Conservation (phyloP, 768 basidiomycete species). For the Boletus huronensis region DNA sequence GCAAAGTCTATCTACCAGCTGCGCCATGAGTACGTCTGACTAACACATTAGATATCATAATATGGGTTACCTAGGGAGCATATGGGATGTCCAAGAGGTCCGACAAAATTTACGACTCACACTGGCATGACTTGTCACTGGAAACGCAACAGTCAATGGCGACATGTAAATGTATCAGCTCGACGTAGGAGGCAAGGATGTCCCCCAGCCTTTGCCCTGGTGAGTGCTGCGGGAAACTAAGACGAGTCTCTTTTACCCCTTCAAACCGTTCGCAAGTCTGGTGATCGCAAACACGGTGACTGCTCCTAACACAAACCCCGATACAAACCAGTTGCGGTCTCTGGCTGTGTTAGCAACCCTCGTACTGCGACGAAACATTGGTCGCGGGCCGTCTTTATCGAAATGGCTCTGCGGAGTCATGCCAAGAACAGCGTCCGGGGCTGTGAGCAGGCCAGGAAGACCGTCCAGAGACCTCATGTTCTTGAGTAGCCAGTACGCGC, state of each 20-base stretch:
- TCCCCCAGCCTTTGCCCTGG: background rate
- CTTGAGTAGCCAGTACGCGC: conserved; percentile 47
- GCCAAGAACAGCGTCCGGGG: conserved; percentile 17
- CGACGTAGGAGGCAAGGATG: background rate
- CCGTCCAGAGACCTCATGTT: conserved; percentile 60
- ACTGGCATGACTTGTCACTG: background rate
- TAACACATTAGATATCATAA: no score
- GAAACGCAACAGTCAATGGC: background rate
- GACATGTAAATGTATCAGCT: no score
- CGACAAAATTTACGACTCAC: no score
- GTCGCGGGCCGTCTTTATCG: conserved; percentile 10
- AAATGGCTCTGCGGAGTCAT: conserved; percentile 14
- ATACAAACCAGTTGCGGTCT: conserved; percentile 11
- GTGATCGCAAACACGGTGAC: conserved; percentile 7
- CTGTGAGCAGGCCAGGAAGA: conserved; percentile 44
- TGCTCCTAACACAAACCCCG: conserved; percentile 21
- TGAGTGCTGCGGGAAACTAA: background rate
- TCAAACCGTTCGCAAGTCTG: background rate
- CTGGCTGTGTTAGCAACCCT: background rate
- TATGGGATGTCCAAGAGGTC: no score
- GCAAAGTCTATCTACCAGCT: background rate
- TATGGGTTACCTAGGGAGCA: no score
- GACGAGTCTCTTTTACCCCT: background rate
- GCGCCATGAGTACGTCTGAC: no score
- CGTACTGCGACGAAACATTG: conserved; percentile 8